Evolutionary conservation across 257 asterid genomes (phyloP).

Genomic region (Gentiana straminea): DNA sequence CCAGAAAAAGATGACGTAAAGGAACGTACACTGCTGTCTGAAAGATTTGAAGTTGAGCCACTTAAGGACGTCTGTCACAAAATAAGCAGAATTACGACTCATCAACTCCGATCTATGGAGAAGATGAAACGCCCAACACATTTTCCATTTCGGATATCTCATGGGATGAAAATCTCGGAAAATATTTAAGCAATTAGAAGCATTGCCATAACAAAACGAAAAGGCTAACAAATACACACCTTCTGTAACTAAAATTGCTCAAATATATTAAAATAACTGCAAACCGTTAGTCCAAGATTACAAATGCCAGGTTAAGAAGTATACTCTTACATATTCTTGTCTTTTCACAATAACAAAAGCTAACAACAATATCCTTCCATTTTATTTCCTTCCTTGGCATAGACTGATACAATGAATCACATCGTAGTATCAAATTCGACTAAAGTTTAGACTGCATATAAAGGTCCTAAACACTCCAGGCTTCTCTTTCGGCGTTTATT

Average conservation of each 20-base stretch:
- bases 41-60: slow-evolving; percentile 78
- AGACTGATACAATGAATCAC: no score
- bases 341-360: no score
- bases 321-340: neutral
- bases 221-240: neutral
- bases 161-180: no score
- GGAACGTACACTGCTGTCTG: slow-evolving; percentile 76
- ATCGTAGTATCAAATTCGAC: no score
- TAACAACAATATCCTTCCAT: no score
- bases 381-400: no score
- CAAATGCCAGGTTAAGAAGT: no score
- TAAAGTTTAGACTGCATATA: no score
- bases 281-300: no score
- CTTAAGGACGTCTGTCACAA: slow-evolving; percentile 69
- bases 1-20: slow-evolving; percentile 71
- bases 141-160: neutral
- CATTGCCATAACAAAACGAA: neutral
- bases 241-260: neutral
- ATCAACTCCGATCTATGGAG: neutral
- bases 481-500: no score
- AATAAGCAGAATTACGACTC: slow-evolving; percentile 4
- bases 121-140: neutral
- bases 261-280: no score
- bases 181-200: neutral
- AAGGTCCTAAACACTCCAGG: no score